These are phyloP conservation scores for Crithidia fasciculata DNA, from an alignment of 208 protist genomes.

Conservation along the genomic window DNA sequence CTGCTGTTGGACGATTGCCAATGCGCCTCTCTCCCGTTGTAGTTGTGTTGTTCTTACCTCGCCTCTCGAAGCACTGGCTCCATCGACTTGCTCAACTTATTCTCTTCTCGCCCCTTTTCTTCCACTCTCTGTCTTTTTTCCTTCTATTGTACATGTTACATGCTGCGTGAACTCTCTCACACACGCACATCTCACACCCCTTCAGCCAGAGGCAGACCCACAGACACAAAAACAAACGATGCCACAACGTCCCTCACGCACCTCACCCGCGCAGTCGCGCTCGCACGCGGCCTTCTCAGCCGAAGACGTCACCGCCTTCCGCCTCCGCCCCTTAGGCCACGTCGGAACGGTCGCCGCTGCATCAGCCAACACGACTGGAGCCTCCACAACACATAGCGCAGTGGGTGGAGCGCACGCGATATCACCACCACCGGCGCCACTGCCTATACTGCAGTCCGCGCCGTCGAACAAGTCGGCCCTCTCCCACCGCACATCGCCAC, in stretches of 20 bases:
- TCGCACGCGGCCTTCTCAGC: constrained; percentile 2
- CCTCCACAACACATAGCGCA: too few relatives aligned
- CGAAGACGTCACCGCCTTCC: constrained; percentile 16
- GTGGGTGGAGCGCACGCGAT: not conserved
- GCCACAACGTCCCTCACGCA: constrained; percentile 9
- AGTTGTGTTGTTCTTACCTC: too few relatives aligned
- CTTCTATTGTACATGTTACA: too few relatives aligned
- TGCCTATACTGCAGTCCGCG: not conserved
- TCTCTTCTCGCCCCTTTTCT: not conserved
- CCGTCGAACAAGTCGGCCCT: not conserved
- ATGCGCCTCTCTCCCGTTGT: too few relatives aligned
- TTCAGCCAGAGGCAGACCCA: not conserved
- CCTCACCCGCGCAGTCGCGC: not conserved
- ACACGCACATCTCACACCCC: not conserved
- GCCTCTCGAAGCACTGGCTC: too few relatives aligned
- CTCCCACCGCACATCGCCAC: not conserved
- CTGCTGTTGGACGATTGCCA: too few relatives aligned
- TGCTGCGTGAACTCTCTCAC: not conserved
- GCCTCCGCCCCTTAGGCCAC: constrained; percentile 16
- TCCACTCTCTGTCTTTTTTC: not conserved
- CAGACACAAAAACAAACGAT: not conserved
- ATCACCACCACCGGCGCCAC: not conserved
- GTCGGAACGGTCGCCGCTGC: not conserved
- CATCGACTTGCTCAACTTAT: not conserved
- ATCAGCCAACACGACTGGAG: not conserved